Evolutionary conservation across 164 flowering plant species (phyloP), one percentile per base, ranked within the genome.

Genomic region (Dillenia suffruticosa): DNA sequence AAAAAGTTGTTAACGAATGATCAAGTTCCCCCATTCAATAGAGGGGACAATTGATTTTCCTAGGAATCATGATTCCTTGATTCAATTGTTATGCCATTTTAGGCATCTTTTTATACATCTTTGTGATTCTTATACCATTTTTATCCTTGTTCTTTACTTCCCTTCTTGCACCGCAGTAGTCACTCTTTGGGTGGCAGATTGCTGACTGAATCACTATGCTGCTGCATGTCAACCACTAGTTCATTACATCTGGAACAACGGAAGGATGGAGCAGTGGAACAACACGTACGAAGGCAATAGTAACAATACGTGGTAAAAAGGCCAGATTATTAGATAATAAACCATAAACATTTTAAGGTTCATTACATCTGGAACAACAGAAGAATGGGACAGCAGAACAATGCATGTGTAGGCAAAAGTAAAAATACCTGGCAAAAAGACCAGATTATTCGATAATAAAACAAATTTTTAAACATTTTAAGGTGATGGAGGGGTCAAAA

Each of bases 231-330:
- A 56, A 75, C 72, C 59, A 92, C 85, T 0, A 91, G 94, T 73
- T 89, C 94, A 57, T 68, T 84, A 78, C 97, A 90, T 71, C 92
- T 75, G 46, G 81, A 61, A 60, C 97, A 95, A 57, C 90, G 70
- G 69, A 90, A 95, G 13, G 96, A 72, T 13, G 81, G 68, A 52
- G 78, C 58, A 12, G 92, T 87, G 50, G 91, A 84, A 68, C 94
- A 92, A 32, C 97, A 72, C 52, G 99, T 95, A 72, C 89, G 76
- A 45, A 95, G 96, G 74, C 99, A 95, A 71, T 92, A 95, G 71
- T 92, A 95, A 66, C 73, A 76, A 45, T 76, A 76, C 72, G 76
- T 76, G 40, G 40, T 0, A 32, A 32, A 32, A 32, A 4, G 40
- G 6, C 40, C 40, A 32, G 6, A 32, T 32, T 32, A 32, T 32